Evolutionary conservation across 345 rosid species (phyloP).

Genomic region (Citrus maxima): DNA sequence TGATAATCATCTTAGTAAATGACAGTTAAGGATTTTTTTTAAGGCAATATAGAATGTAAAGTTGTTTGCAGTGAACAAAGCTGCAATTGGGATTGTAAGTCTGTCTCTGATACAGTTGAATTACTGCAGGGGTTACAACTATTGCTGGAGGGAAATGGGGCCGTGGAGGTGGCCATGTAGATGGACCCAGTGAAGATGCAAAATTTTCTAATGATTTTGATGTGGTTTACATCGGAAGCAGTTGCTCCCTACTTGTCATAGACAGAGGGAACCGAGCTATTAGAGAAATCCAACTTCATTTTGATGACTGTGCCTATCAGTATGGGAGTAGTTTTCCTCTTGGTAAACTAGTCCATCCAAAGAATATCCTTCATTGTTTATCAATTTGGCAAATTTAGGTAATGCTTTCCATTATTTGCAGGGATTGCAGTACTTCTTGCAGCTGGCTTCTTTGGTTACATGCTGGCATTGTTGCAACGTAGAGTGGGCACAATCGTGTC

Average conservation of each 20-base stretch:
- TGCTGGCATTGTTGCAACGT: constrained; percentile 89
- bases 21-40: background rate
- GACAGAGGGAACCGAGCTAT: constrained; percentile 94
- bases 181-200: constrained; percentile 99
- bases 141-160: constrained; percentile 90
- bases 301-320: constrained; percentile 97
- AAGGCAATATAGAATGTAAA: background rate
- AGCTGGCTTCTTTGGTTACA: constrained; percentile 93
- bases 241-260: constrained; percentile 91
- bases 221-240: constrained; percentile 92
- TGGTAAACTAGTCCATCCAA: constrained; percentile 37
- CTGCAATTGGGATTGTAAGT: constrained; percentile 9
- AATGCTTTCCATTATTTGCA: constrained; percentile 34
- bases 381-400: background rate
- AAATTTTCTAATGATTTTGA: constrained; percentile 95
- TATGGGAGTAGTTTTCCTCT: constrained; percentile 94
- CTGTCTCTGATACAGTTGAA: constrained; percentile 11
- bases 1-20: background rate
- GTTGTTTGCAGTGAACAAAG: background rate
- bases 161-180: constrained; percentile 82
- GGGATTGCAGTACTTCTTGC: constrained; percentile 93
- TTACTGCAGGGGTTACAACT: constrained; percentile 79
- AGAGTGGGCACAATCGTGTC: constrained; percentile 70
- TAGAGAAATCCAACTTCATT: constrained; percentile 95
- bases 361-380: background rate